Conservation (phyloP, 192 early-diverging fungal genomes). For the Mortierella hygrophila region DNA sequence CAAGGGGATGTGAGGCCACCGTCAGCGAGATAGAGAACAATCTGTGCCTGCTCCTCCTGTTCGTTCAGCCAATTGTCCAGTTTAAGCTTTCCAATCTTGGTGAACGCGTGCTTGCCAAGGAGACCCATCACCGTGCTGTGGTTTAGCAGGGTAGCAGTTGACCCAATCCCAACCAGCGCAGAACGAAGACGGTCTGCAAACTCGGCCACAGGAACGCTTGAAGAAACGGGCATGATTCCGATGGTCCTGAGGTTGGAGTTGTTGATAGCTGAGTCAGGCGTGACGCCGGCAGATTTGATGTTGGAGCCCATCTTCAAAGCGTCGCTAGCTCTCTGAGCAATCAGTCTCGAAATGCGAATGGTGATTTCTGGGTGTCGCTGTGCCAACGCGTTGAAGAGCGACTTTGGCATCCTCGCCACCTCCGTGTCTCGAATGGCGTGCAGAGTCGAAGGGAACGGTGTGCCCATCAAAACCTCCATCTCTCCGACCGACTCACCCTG, state of each 20-base stretch:
- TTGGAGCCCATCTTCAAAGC: slow-evolving; percentile 28
- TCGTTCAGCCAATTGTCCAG: slow-evolving; percentile 94
- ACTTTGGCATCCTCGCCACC: slow-evolving; percentile 94
- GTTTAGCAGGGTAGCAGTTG: slow-evolving; percentile 82
- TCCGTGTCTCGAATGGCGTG: slow-evolving; percentile 99
- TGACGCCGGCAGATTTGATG: slow-evolving; percentile 30
- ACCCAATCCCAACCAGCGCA: slow-evolving; percentile 78
- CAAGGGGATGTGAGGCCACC: slow-evolving; percentile 90
- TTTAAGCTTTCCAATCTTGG: slow-evolving; percentile 92
- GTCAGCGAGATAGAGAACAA: slow-evolving; percentile 97
- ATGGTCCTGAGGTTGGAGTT: slow-evolving; percentile 97
- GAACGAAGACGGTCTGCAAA: slow-evolving; percentile 89
- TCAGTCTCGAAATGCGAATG: slow-evolving; percentile 89
- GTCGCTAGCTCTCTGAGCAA: slow-evolving; percentile 72
- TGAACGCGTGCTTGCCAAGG: slow-evolving; percentile 94
- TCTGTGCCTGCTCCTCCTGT: slow-evolving; percentile 87
- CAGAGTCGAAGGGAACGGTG: slow-evolving; percentile 83
- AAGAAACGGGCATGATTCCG: slow-evolving; percentile 89
- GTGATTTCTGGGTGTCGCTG: slow-evolving; percentile 91
- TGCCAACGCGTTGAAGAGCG: slow-evolving; percentile 94
- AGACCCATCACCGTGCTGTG: slow-evolving; percentile 82
- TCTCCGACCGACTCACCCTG: slow-evolving; percentile 98
- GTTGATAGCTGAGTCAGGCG: slow-evolving; percentile 75
- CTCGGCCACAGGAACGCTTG: slow-evolving; percentile 83
- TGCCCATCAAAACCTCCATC: slow-evolving; percentile 85